phyloP scores from a whole-genome alignment of 2,329 filamentous ascomycete species.

The Dendryphion nanum region DNA sequence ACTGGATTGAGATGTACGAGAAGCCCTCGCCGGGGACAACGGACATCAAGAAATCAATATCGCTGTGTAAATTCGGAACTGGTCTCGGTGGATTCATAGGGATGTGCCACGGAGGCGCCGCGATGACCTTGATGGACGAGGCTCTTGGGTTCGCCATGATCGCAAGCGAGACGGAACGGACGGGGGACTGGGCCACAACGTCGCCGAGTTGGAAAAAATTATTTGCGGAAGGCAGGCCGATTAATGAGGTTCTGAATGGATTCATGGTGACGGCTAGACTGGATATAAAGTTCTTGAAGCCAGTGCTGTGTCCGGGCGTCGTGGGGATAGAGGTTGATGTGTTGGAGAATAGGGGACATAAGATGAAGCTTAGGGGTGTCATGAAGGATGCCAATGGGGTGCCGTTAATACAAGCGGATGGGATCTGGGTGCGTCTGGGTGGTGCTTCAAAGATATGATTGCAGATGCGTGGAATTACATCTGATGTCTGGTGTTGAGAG shows the following conservation, averaged over 20 bases:
- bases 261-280: constrained; percentile 20
- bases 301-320: constrained; percentile 21
- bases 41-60: constrained; percentile 11
- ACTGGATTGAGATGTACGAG: constrained; percentile 21
- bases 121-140: constrained; percentile 68
- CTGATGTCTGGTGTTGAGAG: too few relatives aligned
- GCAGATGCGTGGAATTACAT: background rate
- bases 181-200: constrained; percentile 3
- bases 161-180: constrained; percentile 11
- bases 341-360: constrained; percentile 17
- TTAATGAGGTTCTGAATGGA: constrained; percentile 16
- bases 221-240: constrained; percentile 7
- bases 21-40: constrained; percentile 13
- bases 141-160: constrained; percentile 33
- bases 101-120: constrained; percentile 66
- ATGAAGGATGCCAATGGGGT: constrained; percentile 24
- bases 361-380: constrained; percentile 18
- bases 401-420: constrained; percentile 19
- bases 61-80: constrained; percentile 18
- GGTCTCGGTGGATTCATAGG: constrained; percentile 63
- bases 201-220: constrained; percentile 1
- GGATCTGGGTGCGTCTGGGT: constrained; percentile 19
- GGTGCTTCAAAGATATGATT: constrained; percentile 7
- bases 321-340: constrained; percentile 23
- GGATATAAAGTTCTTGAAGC: constrained; percentile 20